phyloP scores from a whole-genome alignment of 257 asterid genomes.

The Nicotiana tomentosiformis region DNA sequence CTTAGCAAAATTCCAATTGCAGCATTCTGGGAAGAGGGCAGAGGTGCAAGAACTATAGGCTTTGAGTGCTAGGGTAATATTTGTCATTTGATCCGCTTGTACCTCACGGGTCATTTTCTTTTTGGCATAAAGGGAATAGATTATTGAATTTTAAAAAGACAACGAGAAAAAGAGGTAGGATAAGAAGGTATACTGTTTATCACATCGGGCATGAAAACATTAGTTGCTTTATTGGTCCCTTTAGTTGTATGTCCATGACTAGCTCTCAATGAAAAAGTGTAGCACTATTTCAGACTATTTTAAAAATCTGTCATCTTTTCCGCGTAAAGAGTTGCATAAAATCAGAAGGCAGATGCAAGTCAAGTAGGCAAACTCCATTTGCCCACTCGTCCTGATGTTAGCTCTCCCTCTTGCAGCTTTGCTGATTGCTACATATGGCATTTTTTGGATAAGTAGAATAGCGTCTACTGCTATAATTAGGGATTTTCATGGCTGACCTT shows the following conservation, averaged over 20 bases:
- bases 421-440: neutral
- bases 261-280: neutral
- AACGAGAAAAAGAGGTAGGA: neutral
- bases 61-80: neutral
- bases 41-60: neutral
- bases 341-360: neutral
- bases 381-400: neutral
- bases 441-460: neutral
- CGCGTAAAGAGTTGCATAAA: neutral
- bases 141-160: neutral
- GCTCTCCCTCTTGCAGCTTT: neutral
- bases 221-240: neutral
- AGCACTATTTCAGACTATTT: neutral
- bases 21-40: neutral
- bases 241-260: neutral
- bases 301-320: neutral
- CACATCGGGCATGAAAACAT: neutral
- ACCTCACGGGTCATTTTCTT: neutral
- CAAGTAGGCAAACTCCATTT: neutral
- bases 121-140: neutral
- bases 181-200: neutral
- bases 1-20: neutral
- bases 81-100: neutral
- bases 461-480: neutral
- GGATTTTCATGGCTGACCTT: neutral